Evolutionary conservation across 805 yeast species (phyloP).

Genomic region (Cyberlindnera samutprakarnensis): DNA sequence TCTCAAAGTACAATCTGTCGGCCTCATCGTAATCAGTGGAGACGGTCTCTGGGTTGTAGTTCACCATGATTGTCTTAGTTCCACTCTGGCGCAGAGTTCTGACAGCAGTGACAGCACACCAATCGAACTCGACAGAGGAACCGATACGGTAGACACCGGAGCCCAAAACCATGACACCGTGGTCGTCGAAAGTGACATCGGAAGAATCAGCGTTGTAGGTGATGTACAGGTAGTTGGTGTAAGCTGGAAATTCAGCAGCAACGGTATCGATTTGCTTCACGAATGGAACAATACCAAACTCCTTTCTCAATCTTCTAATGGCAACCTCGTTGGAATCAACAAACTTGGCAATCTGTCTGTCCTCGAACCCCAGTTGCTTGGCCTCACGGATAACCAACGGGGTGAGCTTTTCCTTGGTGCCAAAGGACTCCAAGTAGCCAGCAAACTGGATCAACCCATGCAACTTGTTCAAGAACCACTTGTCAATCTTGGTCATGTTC

Average conservation of each 20-base stretch:
- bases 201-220: conserved; percentile 89
- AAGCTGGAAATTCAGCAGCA: conserved; percentile 98
- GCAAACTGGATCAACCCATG: conserved; percentile 69
- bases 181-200: conserved; percentile 83
- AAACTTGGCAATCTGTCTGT: conserved; percentile 89
- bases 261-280: conserved; percentile 97
- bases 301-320: conserved; percentile 81
- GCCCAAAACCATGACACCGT: conserved; percentile 93
- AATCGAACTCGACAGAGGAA: conserved; percentile 96
- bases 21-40: conserved; percentile 99
- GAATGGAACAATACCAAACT: conserved; percentile 79
- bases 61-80: conserved; percentile 89
- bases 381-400: conserved; percentile 65
- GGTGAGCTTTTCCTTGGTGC: conserved; percentile 52
- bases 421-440: conserved; percentile 48
- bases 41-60: conserved; percentile 97
- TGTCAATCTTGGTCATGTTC: conserved; percentile 85
- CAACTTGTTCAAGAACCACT: conserved; percentile 91
- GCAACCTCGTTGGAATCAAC: conserved; percentile 88
- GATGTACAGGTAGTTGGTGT: conserved; percentile 87
- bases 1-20: conserved; percentile 93
- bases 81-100: conserved; percentile 86
- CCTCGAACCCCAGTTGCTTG: conserved; percentile 94
- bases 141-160: conserved; percentile 99
- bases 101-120: conserved; percentile 98